Evolutionary conservation across 768 basidiomycete genomes (phyloP).

Genomic region (Hygrophorus pudorinus): DNA sequence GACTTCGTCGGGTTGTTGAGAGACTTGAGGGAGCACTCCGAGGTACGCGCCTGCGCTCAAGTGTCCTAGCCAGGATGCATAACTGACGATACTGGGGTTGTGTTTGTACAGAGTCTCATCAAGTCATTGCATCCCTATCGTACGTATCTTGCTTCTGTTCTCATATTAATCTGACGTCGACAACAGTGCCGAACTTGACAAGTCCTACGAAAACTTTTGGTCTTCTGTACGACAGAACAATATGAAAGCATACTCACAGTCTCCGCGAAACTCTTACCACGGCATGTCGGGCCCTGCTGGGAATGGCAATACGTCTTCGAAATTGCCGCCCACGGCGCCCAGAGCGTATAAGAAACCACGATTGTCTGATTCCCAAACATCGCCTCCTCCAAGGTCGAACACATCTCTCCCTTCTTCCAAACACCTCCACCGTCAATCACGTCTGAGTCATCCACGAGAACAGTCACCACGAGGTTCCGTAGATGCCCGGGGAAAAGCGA

Average conservation of each 20-base stretch:
- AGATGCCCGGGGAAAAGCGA: slow-evolving; percentile 15
- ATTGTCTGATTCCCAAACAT: slow-evolving; percentile 41
- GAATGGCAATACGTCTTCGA: slow-evolving; percentile 28
- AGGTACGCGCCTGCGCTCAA: slow-evolving; percentile 36
- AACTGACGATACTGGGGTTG: slow-evolving; percentile 2
- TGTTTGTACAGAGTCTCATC: slow-evolving; percentile 56
- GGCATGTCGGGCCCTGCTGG: slow-evolving; percentile 8
- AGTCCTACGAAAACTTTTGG: slow-evolving; percentile 57
- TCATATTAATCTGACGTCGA: slow-evolving; percentile 9
- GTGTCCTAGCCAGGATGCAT: not conserved
- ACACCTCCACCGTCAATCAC: slow-evolving; percentile 4
- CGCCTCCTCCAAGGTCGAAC: slow-evolving; percentile 20
- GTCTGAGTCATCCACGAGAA: slow-evolving; percentile 8
- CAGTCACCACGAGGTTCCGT: slow-evolving; percentile 5
- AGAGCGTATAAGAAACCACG: slow-evolving; percentile 75
- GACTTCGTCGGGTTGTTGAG: slow-evolving; percentile 54
- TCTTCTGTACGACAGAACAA: slow-evolving; percentile 33
- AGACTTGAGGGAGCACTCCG: slow-evolving; percentile 67
- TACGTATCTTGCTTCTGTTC: slow-evolving; percentile 29
- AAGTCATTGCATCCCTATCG: slow-evolving; percentile 62
- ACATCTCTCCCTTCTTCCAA: slow-evolving; percentile 14
- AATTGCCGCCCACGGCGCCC: slow-evolving; percentile 67
- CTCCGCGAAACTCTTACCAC: slow-evolving; percentile 36
- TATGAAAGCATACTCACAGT: slow-evolving; percentile 30
- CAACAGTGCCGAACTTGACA: slow-evolving; percentile 64